Conservation (phyloP, 2,329 filamentous ascomycete species). For the Hyphodiscus sp. region DNA sequence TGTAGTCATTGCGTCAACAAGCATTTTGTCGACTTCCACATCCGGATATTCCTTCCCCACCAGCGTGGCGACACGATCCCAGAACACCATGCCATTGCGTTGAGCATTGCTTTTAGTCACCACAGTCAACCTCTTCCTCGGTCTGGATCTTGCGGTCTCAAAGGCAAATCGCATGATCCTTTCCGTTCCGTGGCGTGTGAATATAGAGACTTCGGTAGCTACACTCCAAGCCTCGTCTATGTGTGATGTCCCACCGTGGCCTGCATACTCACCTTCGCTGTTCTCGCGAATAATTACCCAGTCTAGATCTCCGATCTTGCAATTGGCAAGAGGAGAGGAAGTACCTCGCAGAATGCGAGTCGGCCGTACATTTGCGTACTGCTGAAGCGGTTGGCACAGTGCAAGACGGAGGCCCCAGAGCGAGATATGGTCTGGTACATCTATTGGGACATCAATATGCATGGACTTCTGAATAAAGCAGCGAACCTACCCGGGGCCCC, state of each 20-base stretch:
- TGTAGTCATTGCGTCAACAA: conserved; percentile 46
- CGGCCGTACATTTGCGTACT: conserved; percentile 61
- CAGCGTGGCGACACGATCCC: conserved; percentile 54
- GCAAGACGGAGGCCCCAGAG: conserved; percentile 59
- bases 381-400: conserved; percentile 57
- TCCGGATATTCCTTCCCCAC: conserved; percentile 53
- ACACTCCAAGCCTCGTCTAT: conserved; percentile 49
- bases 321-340: conserved; percentile 45
- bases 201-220: conserved; percentile 57
- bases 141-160: conserved; percentile 44
- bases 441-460: conserved; percentile 23
- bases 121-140: conserved; percentile 52
- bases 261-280: conserved; percentile 49
- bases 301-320: conserved; percentile 44
- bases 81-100: conserved; percentile 61
- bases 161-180: conserved; percentile 58
- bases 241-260: conserved; percentile 50
- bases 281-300: conserved; percentile 64
- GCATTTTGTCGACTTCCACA: conserved; percentile 55
- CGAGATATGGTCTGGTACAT: conserved; percentile 60
- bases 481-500: conserved; percentile 43
- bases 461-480: background rate
- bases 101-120: conserved; percentile 63
- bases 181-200: conserved; percentile 53
- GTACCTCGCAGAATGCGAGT: conserved; percentile 53